Evolutionary conservation across 2,329 filamentous ascomycete species (phyloP), one percentile per base, ranked within the genome.

Genomic region (Raffaelea albimanens): DNA sequence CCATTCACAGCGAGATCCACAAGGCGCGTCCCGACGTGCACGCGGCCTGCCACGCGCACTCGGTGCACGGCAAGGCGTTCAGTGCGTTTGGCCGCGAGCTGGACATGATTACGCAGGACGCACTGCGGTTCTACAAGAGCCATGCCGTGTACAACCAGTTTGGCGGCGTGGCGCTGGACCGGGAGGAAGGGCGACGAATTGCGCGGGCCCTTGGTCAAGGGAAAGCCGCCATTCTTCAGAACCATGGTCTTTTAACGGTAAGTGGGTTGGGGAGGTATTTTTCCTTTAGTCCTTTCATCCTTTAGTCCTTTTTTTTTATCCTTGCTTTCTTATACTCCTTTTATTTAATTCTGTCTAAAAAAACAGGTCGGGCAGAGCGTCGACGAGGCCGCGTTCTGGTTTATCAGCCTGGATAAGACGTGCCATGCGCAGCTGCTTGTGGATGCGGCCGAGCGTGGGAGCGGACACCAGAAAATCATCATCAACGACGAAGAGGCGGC

Each of bases 81-180:
- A 77, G 73, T 25, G 67, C 71, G 0, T 86, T 87, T 57, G 80
- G 72, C 0, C 69, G 67, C 2, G 72, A 73, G 3, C 65, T 87
- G 13, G 82, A 86, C 48, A 85, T 86, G 80, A 62, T 85, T 34
- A 84, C 77, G 42, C 82, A 78, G 61, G 82, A 80, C 56, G 72
- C 79, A 0, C 76, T 75, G 53, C 79, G 79, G 50, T 79, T 87
- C 57, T 76, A 83, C 57, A 72, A 59, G 78, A 13, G 74, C 78
- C 81, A 85, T 56, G 73, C 74, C 10, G 78, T 86, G 2, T 85
- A 86, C 58, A 62, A 74, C 16, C 72, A 76, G 7, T 71, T 71
- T 51, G 69, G 69, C 3, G 70, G 70, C 25, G 66, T 73, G 16
- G 70, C 72, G 0, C 57, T 84, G 70, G 58, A 78, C 69, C 53